Conservation (phyloP, 1,139 yeast species). For the Diutina mesorugosa region DNA sequence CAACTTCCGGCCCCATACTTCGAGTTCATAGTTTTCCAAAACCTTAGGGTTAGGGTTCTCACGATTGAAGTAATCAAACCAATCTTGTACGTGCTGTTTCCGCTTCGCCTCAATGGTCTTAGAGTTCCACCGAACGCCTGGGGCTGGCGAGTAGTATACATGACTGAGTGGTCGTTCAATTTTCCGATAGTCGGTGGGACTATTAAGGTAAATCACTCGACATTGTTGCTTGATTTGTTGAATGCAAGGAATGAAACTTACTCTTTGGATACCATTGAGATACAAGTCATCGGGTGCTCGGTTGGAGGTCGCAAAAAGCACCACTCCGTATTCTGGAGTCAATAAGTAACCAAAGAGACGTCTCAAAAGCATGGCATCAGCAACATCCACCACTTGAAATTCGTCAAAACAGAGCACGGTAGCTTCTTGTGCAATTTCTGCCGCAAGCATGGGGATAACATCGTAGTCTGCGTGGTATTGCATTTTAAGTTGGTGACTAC, state of each 20-base stretch:
- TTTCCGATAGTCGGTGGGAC: constrained; percentile 90
- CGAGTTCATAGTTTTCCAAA: constrained; percentile 24
- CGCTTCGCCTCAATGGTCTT: constrained; percentile 41
- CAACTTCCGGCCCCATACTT: constrained; percentile 83
- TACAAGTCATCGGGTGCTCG: constrained; percentile 91
- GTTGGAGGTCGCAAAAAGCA: constrained; percentile 86
- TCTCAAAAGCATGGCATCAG: constrained; percentile 92
- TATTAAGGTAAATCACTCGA: constrained; percentile 66
- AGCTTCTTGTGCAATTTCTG: constrained; percentile 64
- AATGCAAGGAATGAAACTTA: constrained; percentile 84
- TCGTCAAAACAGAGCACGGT: constrained; percentile 90
- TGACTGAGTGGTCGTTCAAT: constrained; percentile 73
- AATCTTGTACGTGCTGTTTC: constrained; percentile 49
- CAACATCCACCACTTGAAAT: constrained; percentile 93
- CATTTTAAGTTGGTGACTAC: constrained; percentile 64
- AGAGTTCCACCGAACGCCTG: constrained; percentile 42
- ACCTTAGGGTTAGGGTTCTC: constrained; percentile 20
- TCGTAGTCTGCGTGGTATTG: constrained; percentile 57
- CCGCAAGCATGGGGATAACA: constrained; percentile 73
- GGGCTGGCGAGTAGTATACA: constrained; percentile 67
- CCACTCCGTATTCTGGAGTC: constrained; percentile 63
- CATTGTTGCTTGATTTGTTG: constrained; percentile 63
- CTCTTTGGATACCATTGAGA: constrained; percentile 86
- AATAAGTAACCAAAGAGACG: constrained; percentile 53
- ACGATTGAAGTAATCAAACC: constrained; percentile 70